These are phyloP conservation scores for Lactifluus rugatus DNA, from an alignment of 768 basidiomycete genomes.

Conservation along the genomic window DNA sequence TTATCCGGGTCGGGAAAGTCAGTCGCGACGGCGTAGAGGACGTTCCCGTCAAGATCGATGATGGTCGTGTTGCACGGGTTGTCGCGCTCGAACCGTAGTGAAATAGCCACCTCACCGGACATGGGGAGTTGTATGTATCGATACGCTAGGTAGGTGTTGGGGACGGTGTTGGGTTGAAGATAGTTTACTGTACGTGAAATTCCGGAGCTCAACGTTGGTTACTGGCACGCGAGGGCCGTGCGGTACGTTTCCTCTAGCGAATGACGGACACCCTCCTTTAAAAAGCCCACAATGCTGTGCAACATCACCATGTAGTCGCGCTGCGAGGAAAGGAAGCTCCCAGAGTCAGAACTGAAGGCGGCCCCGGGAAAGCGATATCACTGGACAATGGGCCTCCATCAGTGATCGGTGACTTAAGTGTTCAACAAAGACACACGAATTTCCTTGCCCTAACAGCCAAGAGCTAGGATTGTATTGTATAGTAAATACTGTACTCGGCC, in stretches of 20 bases:
- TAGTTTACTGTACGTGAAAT: too few relatives aligned
- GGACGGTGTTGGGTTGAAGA: too few relatives aligned
- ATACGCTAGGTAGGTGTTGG: neutral
- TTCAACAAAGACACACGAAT: neutral
- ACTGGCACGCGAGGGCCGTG: neutral
- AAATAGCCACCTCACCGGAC: neutral
- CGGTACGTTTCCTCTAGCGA: neutral
- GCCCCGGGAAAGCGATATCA: neutral
- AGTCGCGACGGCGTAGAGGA: conserved; percentile 15
- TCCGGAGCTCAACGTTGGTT: too few relatives aligned
- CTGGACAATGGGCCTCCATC: neutral
- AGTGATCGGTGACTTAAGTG: neutral
- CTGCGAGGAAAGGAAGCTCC: neutral
- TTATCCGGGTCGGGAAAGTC: conserved; percentile 6
- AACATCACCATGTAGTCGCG: neutral
- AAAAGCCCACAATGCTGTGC: neutral
- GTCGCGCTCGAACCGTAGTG: conserved; percentile 11
- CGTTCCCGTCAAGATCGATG: conserved; percentile 7
- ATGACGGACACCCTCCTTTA: neutral
- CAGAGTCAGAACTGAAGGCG: too few relatives aligned
- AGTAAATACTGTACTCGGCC: too few relatives aligned
- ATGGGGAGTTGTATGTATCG: neutral
- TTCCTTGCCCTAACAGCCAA: neutral
- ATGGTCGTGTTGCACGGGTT: conserved; percentile 19
- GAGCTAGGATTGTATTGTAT: too few relatives aligned